Percentiles rank a stretch among this genome's conserved stretches.
These are phyloP conservation scores for Talaromyces sp. DNA, from an alignment of 2,329 filamentous ascomycete genomes.

Conservation along the genomic window DNA sequence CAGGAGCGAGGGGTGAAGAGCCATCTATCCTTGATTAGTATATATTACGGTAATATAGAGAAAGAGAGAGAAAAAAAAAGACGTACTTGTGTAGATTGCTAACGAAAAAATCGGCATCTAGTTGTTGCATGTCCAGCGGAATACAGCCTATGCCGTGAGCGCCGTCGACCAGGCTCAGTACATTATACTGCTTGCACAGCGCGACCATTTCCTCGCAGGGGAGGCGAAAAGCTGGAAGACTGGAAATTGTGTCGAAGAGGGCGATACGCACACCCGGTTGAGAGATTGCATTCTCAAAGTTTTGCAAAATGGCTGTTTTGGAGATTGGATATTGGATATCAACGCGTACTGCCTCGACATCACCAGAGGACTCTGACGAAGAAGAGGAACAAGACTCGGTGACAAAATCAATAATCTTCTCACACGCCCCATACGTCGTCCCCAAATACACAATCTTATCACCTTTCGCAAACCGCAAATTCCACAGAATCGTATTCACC, in stretches of 20 bases:
- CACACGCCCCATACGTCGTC: constrained; percentile 73
- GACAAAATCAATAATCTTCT: constrained; percentile 63
- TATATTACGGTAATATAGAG: not conserved
- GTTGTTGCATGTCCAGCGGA: constrained; percentile 58
- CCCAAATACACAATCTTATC: constrained; percentile 74
- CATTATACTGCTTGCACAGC: constrained; percentile 60
- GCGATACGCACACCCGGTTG: constrained; percentile 55
- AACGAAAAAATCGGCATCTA: constrained; percentile 81
- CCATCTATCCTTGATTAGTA: constrained; percentile 42
- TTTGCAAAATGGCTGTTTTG: constrained; percentile 60
- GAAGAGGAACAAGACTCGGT: constrained; percentile 33
- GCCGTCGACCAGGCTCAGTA: constrained; percentile 75
- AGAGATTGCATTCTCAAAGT: constrained; percentile 47
- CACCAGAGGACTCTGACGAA: not conserved
- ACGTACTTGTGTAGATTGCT: constrained; percentile 73
- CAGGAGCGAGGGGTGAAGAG: constrained; percentile 76
- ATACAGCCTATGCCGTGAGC: constrained; percentile 83
- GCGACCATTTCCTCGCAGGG: constrained; percentile 67
- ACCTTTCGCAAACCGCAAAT: constrained; percentile 61
- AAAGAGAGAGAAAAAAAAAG: too few relatives aligned
- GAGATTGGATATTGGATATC: constrained; percentile 63
- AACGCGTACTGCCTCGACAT: constrained; percentile 45
- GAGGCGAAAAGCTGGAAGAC: constrained; percentile 71
- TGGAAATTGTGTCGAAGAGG: constrained; percentile 76
- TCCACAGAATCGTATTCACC: constrained; percentile 70